Percentiles rank a stretch among this genome's conserved stretches.
Conservation (phyloP, 2,329 filamentous ascomycete species). For the Periconia sp. region DNA sequence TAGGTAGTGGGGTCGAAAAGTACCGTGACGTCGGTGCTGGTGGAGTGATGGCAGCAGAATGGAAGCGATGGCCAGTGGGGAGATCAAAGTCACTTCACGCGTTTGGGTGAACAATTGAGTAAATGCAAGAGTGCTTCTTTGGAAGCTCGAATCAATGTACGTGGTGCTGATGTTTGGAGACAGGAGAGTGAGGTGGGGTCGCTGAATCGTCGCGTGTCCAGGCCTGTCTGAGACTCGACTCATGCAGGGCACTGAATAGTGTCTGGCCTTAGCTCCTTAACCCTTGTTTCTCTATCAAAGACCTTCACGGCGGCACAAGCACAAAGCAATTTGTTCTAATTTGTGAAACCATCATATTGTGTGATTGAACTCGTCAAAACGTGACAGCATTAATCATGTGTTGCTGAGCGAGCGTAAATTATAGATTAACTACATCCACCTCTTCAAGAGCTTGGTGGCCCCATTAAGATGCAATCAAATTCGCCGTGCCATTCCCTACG, state of each 20-base stretch:
- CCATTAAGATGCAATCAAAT: background rate
- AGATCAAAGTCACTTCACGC: too few relatives aligned
- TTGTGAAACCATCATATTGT: too few relatives aligned
- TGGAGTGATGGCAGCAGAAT: background rate
- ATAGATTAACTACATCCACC: slow-evolving; percentile 16
- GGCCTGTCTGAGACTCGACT: too few relatives aligned
- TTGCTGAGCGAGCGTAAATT: slow-evolving; percentile 18
- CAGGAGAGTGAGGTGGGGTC: slow-evolving; percentile 1
- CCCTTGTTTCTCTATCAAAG: background rate
- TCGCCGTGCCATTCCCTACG: slow-evolving; percentile 5
- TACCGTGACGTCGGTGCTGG: background rate
- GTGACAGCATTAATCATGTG: slow-evolving; percentile 12
- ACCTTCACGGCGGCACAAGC: too few relatives aligned
- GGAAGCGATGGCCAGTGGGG: too few relatives aligned
- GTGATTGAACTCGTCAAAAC: slow-evolving; percentile 6
- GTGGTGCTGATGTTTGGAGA: background rate
- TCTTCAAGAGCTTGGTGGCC: background rate
- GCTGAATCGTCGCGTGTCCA: background rate
- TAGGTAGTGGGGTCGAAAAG: slow-evolving; percentile 6
- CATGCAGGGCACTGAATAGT: background rate
- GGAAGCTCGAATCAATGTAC: background rate
- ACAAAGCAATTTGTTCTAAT: too few relatives aligned
- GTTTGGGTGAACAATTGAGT: background rate
- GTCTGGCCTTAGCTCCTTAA: background rate
- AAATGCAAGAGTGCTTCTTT: background rate